Base-by-base conservation (phyloP, 352 stramenopile species). In the Globisporangium spiculum region DNA sequence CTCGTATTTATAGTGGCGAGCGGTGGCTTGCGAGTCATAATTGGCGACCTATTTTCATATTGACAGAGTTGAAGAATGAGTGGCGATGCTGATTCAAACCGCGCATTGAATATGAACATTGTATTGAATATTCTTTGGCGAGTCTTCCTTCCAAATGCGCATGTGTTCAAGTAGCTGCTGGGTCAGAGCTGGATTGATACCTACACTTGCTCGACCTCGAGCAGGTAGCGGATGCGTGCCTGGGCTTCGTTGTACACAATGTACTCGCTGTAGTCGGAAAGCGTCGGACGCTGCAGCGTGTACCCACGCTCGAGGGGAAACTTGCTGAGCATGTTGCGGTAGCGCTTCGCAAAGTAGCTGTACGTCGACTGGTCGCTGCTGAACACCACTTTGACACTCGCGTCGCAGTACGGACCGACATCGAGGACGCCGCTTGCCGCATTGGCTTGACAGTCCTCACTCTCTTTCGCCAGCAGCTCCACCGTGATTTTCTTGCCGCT, bases 331-430 rank as follows among this genome's bases (percentile, higher is more conserved):
- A 73, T 69, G 64, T 90, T 90, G 60, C 79, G 81, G 63, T 88
- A 82, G 1, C 84, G 76, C 72, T 90, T 87, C 36, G 62, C 75
- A 14, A 69, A 63, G 73, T 81, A 92, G 18, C 66, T 72, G 32
- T 83, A 78, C 22, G 60, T 50, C 7, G 70, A 60, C 2, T 63
- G 4, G 26, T 63, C 66, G 8, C 41, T 22, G 9, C 41, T 75
- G 55, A 72, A 79, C 27, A 66, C 46, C 22, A 77, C 57, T 41
- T 65, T 64, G 27, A 75, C 32, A 1, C 65, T 66, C 1, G 53
- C 61, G 32, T 77, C 72, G 14, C 70, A 81, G 70, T 69, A 77
- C 53, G 67, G 48, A 8, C 70, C 68, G 26, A 50, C 64, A 6
- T 57, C 71, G 52, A 36, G 34, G 20, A 58, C 53, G 12, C 71